Percentiles rank a stretch among this genome's conserved stretches.
These are phyloP conservation scores for Coprinopsis strossmayeri DNA, from an alignment of 768 basidiomycete species.

Conservation along the genomic window DNA sequence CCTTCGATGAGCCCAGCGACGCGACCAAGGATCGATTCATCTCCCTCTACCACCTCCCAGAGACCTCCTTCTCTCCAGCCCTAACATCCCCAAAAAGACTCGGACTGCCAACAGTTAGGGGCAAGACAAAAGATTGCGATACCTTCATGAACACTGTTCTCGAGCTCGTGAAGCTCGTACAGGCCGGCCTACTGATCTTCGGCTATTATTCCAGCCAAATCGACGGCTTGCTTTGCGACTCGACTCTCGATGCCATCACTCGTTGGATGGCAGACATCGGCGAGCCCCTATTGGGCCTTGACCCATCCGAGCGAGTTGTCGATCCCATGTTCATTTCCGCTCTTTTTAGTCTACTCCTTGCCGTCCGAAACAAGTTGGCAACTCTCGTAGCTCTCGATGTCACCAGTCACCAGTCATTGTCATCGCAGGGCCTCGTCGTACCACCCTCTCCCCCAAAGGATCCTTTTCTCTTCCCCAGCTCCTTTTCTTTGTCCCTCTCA, in stretches of 20 bases:
- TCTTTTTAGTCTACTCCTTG: slow-evolving; percentile 62
- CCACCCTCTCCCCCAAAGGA: slow-evolving; percentile 48
- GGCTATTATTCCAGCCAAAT: slow-evolving; percentile 44
- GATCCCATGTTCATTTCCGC: slow-evolving; percentile 70
- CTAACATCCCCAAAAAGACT: slow-evolving; percentile 13
- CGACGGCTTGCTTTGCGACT: slow-evolving; percentile 75
- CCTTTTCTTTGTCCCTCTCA: slow-evolving; percentile 45
- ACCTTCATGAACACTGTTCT: slow-evolving; percentile 63
- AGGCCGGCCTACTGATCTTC: slow-evolving; percentile 64
- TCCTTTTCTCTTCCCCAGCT: slow-evolving; percentile 66
- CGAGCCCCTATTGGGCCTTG: slow-evolving; percentile 51
- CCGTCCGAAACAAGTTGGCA: slow-evolving; percentile 63
- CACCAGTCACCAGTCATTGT: background rate
- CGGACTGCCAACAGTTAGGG: slow-evolving; percentile 14
- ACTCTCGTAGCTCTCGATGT: slow-evolving; percentile 35
- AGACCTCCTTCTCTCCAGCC: slow-evolving; percentile 23
- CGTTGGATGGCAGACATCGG: slow-evolving; percentile 65
- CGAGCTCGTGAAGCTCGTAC: slow-evolving; percentile 70
- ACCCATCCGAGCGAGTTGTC: slow-evolving; percentile 69
- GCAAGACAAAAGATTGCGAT: slow-evolving; percentile 27
- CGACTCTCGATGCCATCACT: slow-evolving; percentile 64
- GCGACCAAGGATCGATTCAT: slow-evolving; percentile 78
- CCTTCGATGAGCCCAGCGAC: slow-evolving; percentile 76
- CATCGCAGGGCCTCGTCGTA: background rate
- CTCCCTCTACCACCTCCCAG: slow-evolving; percentile 56